Percentiles rank a stretch among this genome's conserved stretches.
Evolutionary conservation across 768 basidiomycete species (phyloP).

Genomic region (Boletus subcaerulescens): DNA sequence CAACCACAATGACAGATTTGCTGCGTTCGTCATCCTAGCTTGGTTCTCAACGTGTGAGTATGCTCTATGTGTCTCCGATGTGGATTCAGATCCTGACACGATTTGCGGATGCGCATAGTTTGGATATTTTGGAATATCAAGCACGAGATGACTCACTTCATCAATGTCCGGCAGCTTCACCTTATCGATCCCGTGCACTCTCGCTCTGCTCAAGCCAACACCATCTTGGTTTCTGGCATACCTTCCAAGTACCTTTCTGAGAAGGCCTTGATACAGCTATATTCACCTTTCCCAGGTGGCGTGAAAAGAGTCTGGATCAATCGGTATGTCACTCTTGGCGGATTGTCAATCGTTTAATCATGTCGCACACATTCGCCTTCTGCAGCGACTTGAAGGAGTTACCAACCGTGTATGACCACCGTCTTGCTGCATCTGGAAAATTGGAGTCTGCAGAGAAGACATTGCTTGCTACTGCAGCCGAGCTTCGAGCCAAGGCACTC

Average conservation of each 20-base stretch:
- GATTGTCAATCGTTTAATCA: neutral
- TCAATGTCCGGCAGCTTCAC: slow-evolving; percentile 76
- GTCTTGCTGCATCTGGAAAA: slow-evolving; percentile 67
- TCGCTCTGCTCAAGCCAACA: slow-evolving; percentile 80
- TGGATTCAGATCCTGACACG: neutral
- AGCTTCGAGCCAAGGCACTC: slow-evolving; percentile 56
- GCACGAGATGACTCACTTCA: slow-evolving; percentile 76
- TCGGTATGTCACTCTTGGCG: slow-evolving; percentile 41
- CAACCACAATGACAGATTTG: slow-evolving; percentile 55
- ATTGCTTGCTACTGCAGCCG: slow-evolving; percentile 72
- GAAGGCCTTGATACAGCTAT: slow-evolving; percentile 61
- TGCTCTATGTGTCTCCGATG: neutral
- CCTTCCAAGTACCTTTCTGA: slow-evolving; percentile 76
- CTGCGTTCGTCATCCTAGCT: slow-evolving; percentile 73
- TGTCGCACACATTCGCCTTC: neutral
- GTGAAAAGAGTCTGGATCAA: slow-evolving; percentile 92
- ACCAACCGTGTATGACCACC: slow-evolving; percentile 77
- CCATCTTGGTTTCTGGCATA: slow-evolving; percentile 88
- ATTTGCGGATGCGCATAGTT: slow-evolving; percentile 37
- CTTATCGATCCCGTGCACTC: slow-evolving; percentile 75
- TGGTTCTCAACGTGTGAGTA: slow-evolving; percentile 76
- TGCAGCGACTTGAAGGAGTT: slow-evolving; percentile 79
- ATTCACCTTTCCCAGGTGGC: slow-evolving; percentile 85
- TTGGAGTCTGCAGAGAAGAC: slow-evolving; percentile 85
- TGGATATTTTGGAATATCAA: slow-evolving; percentile 87